A percentile compares a stretch with the other conserved stretches of the same genome.
These are phyloP conservation scores for Fusarium vanettenii DNA, from an alignment of 2,329 filamentous ascomycete genomes.

Conservation along the genomic window DNA sequence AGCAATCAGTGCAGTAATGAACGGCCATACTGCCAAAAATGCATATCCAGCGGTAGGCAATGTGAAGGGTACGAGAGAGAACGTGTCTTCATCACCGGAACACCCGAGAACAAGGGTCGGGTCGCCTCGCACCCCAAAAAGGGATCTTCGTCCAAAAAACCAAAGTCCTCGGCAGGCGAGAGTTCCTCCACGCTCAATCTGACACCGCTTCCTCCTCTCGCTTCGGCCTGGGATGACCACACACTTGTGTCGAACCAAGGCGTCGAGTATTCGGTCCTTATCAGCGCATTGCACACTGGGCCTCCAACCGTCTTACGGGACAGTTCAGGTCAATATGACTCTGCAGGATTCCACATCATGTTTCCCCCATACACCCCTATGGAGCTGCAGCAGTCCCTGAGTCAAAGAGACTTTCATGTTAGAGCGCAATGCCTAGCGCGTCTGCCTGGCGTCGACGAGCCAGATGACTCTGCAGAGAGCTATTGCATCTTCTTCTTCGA, in stretches of 20 bases:
- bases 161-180: constrained; percentile 42
- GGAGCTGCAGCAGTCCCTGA: constrained; percentile 51
- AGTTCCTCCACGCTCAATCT: constrained; percentile 43
- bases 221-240: constrained; percentile 63
- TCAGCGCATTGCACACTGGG: constrained; percentile 59
- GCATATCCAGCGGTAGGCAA: constrained; percentile 64
- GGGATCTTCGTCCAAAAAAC: constrained; percentile 48
- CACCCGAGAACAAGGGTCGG: constrained; percentile 63
- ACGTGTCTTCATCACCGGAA: constrained; percentile 73
- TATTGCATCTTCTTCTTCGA: constrained; percentile 66
- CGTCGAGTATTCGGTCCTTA: constrained; percentile 52
- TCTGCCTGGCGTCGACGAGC: constrained; percentile 49
- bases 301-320: constrained; percentile 51
- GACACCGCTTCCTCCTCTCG: constrained; percentile 54
- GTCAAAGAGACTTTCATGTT: constrained; percentile 54
- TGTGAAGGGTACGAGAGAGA: constrained; percentile 73
- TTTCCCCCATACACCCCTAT: constrained; percentile 54
- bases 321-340: constrained; percentile 32
- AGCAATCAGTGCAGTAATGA: constrained; percentile 69
- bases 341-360: constrained; percentile 50
- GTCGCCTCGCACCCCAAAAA: constrained; percentile 68
- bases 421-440: constrained; percentile 58
- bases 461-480: constrained; percentile 49
- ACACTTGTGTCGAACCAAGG: constrained; percentile 54
- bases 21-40: constrained; percentile 70